Evolutionary conservation across 805 yeast species (phyloP).

Genomic region (Wickerhamomyces hampshirensis): DNA sequence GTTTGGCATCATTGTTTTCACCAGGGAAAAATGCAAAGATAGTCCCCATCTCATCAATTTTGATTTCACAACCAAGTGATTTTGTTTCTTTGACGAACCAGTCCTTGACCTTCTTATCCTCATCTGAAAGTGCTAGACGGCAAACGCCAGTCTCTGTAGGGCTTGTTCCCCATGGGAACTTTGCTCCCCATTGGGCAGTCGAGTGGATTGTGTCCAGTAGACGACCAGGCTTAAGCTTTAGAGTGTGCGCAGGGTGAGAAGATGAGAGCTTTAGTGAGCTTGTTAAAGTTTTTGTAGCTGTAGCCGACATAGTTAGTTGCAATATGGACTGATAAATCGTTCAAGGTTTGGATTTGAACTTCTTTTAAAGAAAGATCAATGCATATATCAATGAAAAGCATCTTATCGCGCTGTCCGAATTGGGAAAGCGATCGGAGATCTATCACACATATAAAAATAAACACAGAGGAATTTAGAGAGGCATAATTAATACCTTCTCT

Average conservation of each 20-base stretch:
- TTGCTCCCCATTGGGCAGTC: slow-evolving; percentile 61
- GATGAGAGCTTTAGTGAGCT: slow-evolving; percentile 6
- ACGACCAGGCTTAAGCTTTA: slow-evolving; percentile 34
- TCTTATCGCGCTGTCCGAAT: slow-evolving; percentile 9
- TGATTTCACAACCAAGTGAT: slow-evolving; percentile 50
- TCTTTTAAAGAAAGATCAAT: too few relatives aligned
- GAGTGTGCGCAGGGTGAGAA: slow-evolving; percentile 9
- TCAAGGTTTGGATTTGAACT: too few relatives aligned
- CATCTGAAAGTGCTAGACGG: slow-evolving; percentile 56
- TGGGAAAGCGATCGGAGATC: slow-evolving; percentile 6
- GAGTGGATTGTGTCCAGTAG: slow-evolving; percentile 55
- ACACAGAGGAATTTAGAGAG: too few relatives aligned
- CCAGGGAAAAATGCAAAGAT: slow-evolving; percentile 66
- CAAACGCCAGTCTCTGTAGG: slow-evolving; percentile 63
- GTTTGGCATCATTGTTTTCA: slow-evolving; percentile 36
- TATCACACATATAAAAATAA: too few relatives aligned
- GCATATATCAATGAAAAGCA: too few relatives aligned
- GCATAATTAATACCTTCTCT: too few relatives aligned
- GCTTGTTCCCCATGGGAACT: slow-evolving; percentile 51
- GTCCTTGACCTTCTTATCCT: slow-evolving; percentile 59
- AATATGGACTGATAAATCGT: not conserved
- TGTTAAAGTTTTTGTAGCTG: slow-evolving; percentile 2
- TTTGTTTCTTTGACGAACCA: slow-evolving; percentile 57
- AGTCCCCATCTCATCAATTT: slow-evolving; percentile 62
- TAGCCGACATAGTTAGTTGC: slow-evolving; percentile 2